Conservation (phyloP, 305 asterid genomes). For the Fraxinus nigra region DNA sequence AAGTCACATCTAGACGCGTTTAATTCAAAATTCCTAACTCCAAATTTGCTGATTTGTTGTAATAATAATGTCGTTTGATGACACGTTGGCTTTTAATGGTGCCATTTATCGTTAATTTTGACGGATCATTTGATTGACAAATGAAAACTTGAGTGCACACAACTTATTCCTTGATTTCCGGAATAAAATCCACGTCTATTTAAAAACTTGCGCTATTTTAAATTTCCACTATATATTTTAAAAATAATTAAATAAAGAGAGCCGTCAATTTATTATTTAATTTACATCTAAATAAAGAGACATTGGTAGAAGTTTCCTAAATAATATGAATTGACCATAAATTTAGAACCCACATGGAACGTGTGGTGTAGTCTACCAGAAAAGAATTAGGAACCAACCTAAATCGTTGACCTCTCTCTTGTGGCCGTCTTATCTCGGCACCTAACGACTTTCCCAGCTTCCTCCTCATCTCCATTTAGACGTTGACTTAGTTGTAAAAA, state of each 20-base stretch:
- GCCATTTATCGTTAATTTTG: not conserved
- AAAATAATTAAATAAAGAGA: not conserved
- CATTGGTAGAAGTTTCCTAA: not conserved
- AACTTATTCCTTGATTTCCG: not conserved
- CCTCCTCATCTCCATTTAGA: not conserved
- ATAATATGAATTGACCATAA: not conserved
- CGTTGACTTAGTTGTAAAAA: not conserved
- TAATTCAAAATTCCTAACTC: not conserved
- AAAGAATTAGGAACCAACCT: not conserved
- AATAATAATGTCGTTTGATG: not conserved
- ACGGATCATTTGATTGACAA: not conserved
- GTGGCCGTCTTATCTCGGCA: not conserved
- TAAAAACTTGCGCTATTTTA: not conserved
- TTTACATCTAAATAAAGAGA: not conserved
- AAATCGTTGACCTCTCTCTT: not conserved
- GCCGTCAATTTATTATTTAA: not conserved
- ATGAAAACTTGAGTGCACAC: not conserved
- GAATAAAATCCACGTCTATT: not conserved
- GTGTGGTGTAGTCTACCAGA: not conserved
- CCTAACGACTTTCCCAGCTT: not conserved
- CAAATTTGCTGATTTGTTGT: not conserved
- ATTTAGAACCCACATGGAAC: not conserved
- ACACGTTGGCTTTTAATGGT: not conserved
- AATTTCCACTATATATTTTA: not conserved
- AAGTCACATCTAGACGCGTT: not conserved